Evolutionary conservation across 2,329 filamentous ascomycete genomes (phyloP).

Genomic region (Fusarium hostae): DNA sequence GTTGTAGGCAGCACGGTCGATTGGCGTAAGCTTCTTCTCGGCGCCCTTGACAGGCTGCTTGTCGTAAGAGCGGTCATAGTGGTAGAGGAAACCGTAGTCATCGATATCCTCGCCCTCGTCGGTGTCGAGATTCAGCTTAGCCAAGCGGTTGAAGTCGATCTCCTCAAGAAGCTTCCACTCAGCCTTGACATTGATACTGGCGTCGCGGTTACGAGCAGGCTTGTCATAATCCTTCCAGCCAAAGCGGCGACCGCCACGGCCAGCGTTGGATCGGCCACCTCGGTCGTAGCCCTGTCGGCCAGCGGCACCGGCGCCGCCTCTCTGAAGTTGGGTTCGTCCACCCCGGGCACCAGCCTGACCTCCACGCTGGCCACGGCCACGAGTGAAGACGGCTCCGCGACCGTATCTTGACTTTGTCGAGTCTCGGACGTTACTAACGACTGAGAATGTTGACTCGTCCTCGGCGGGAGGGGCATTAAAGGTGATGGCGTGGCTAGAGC

Average conservation of each 20-base stretch:
- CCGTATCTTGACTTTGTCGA: conserved; percentile 87
- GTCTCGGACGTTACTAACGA: conserved; percentile 94
- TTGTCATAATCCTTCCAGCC: conserved; percentile 99
- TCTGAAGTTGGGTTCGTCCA: conserved; percentile 73
- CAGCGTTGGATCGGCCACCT: conserved; percentile 75
- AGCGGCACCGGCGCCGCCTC: conserved; percentile 72
- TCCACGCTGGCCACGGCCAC: conserved; percentile 81
- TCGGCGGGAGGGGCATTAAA: conserved; percentile 94
- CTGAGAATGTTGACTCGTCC: conserved; percentile 97
- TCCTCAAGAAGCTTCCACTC: conserved; percentile 97
- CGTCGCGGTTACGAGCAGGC: conserved; percentile 94
- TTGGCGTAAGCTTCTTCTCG: conserved; percentile 85
- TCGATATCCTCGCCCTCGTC: conserved; percentile 96
- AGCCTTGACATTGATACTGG: conserved; percentile 93
- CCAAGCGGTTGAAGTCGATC: conserved; percentile 96
- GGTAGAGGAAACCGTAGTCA: conserved; percentile 96
- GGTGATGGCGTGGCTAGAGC: conserved; percentile 83
- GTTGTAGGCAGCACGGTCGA: conserved; percentile 97
- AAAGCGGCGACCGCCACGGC: conserved; percentile 84
- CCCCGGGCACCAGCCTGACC: conserved; percentile 73
- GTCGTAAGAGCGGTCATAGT: conserved; percentile 96
- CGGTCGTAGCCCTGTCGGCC: conserved; percentile 71
- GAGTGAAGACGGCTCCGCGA: conserved; percentile 89
- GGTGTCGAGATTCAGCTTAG: conserved; percentile 94
- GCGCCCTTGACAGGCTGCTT: conserved; percentile 90